A percentile compares a stretch with the other conserved stretches of the same genome.
phyloP scores from a whole-genome alignment of 2,329 filamentous ascomycete genomes.

The Monosporascus sp. region DNA sequence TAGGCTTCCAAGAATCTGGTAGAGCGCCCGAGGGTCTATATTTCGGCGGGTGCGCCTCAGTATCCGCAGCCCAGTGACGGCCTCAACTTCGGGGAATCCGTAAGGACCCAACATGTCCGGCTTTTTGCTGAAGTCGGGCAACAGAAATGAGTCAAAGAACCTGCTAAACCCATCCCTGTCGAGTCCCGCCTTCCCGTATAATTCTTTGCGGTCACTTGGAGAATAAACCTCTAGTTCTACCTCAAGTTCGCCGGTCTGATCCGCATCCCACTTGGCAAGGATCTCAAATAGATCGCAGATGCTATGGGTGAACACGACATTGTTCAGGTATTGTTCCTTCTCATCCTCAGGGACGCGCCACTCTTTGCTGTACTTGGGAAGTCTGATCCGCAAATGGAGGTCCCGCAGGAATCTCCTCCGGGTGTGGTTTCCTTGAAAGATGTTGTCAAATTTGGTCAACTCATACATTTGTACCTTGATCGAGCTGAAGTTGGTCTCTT shows the following conservation, averaged over 20 bases:
- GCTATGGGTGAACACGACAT: constrained; percentile 17
- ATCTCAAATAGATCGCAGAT: constrained; percentile 20
- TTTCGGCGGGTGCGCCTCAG: constrained; percentile 11
- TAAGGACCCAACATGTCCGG: constrained; percentile 7
- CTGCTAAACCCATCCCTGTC: constrained; percentile 18
- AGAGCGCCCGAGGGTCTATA: constrained; percentile 6
- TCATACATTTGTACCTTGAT: constrained; percentile 14
- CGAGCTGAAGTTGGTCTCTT: constrained; percentile 18
- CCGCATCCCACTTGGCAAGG: constrained; percentile 16
- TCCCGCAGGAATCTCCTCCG: constrained; percentile 15
- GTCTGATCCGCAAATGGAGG: constrained; percentile 16
- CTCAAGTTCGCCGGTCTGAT: constrained; percentile 8
- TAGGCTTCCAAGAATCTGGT: constrained; percentile 5
- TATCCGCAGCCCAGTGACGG: constrained; percentile 6
- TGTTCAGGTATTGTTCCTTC: constrained; percentile 21
- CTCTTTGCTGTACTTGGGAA: constrained; percentile 12
- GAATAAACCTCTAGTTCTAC: constrained; percentile 20
- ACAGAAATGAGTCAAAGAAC: constrained; percentile 19
- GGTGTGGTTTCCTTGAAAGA: constrained; percentile 9
- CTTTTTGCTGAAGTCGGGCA: constrained; percentile 10
- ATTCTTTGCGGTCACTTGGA: constrained; percentile 15
- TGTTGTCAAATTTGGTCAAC: constrained; percentile 14
- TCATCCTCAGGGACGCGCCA: constrained; percentile 14
- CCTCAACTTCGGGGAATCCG: constrained; percentile 6
- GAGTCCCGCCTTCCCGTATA: constrained; percentile 15